A percentile compares a stretch with the other conserved stretches of the same genome.
phyloP scores from a whole-genome alignment of 129 eudicot genomes.

The Tanacetum coccineum region DNA sequence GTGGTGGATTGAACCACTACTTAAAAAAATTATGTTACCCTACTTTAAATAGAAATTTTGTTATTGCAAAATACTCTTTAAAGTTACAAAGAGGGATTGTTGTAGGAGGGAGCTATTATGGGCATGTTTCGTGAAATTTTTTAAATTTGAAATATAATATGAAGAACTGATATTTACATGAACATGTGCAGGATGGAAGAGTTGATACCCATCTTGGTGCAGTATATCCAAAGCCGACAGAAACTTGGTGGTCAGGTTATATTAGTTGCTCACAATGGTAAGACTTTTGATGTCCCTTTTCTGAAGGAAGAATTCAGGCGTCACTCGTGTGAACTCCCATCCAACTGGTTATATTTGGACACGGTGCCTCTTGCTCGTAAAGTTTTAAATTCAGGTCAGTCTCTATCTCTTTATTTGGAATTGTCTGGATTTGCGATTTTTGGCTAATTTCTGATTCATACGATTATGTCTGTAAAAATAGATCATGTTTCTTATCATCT shows the following conservation, averaged over 20 bases:
- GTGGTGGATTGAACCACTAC: neutral
- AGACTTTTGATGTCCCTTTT: slow-evolving; percentile 78
- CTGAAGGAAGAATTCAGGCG: slow-evolving; percentile 60
- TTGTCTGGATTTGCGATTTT: no score
- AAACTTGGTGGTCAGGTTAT: slow-evolving; percentile 68
- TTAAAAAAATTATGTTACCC: neutral
- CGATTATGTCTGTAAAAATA: no score
- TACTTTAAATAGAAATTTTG: neutral
- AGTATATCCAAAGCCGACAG: slow-evolving; percentile 71
- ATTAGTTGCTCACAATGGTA: slow-evolving; percentile 66
- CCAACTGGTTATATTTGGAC: slow-evolving; percentile 68
- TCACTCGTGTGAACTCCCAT: slow-evolving; percentile 59
- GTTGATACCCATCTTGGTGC: slow-evolving; percentile 70
- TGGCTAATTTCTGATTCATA: no score
- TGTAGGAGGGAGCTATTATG: no score
- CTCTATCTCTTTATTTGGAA: neutral
- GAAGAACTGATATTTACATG: slow-evolving; percentile 18
- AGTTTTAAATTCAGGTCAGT: slow-evolving; percentile 53
- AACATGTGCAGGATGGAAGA: slow-evolving; percentile 72
- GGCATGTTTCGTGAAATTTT: no score
- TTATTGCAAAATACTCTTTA: neutral
- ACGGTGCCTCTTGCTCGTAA: slow-evolving; percentile 65
- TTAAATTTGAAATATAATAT: neutral
- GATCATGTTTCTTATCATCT: no score
- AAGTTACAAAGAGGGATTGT: no score